Conservation (phyloP, 805 yeast species). For the Saccharomyces kudriavzevii region DNA sequence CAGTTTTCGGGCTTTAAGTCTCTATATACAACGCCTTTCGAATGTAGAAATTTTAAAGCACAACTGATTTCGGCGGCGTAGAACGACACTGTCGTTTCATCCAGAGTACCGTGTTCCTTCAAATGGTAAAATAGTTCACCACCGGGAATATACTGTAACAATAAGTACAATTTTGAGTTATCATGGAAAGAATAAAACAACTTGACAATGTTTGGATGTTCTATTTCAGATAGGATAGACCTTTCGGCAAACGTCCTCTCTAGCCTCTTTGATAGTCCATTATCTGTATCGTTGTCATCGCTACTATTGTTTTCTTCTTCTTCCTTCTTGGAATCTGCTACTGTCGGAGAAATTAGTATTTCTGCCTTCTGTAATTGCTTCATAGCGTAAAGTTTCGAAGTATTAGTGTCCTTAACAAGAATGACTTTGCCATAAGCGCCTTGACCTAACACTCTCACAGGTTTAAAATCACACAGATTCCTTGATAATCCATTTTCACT, state of each 20-base stretch:
- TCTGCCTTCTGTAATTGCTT: slow-evolving; percentile 79
- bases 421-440: slow-evolving; percentile 88
- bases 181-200: slow-evolving; percentile 82
- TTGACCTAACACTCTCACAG: slow-evolving; percentile 68
- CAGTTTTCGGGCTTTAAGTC: slow-evolving; percentile 89
- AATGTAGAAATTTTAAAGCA: slow-evolving; percentile 69
- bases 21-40: slow-evolving; percentile 74
- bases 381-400: slow-evolving; percentile 71
- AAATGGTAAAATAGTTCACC: slow-evolving; percentile 62
- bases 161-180: slow-evolving; percentile 59
- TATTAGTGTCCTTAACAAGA: slow-evolving; percentile 55
- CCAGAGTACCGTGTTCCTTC: slow-evolving; percentile 35
- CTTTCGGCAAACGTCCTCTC: slow-evolving; percentile 78
- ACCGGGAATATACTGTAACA: slow-evolving; percentile 78
- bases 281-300: slow-evolving; percentile 3
- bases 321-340: slow-evolving; percentile 13
- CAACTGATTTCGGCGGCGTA: slow-evolving; percentile 75
- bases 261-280: slow-evolving; percentile 37
- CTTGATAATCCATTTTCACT: slow-evolving; percentile 8
- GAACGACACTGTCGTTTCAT: slow-evolving; percentile 63
- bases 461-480: slow-evolving; percentile 51
- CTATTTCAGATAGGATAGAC: slow-evolving; percentile 58
- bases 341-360: slow-evolving; percentile 41
- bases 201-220: slow-evolving; percentile 77
- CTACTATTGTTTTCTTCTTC: slow-evolving; percentile 16